Evolutionary conservation across 257 asterid species (phyloP), one percentile per base, ranked within the genome.

Genomic region (Solanum appendiculatum): DNA sequence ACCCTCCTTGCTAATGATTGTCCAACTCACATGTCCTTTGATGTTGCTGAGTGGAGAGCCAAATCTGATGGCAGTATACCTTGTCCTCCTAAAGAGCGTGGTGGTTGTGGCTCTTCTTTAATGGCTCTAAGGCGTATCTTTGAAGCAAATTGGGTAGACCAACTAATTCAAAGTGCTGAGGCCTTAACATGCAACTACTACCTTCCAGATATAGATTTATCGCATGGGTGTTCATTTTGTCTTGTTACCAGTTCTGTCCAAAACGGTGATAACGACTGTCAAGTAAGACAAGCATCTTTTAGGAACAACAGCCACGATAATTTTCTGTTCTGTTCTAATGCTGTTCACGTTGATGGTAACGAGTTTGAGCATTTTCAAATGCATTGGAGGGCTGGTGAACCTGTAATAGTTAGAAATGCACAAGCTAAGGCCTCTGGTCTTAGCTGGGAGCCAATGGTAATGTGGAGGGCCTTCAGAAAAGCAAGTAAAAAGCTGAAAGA

Each of bases 401-500:
- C 98, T n/a, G 94, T 95, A 58, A 86, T 95, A 86, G 96, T 95
- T 85, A 91, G 93, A 88, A 91, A 94, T 82, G 89, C 91, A 6
- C 87, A 91, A 73, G 90, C 88, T 34, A 87, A 48, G 90, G 93
- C 93, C 63, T 91, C 95, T 39, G 98, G 97, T 86, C 98, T 95
- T 88, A 95, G 98, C 89, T 95, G 98, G 98, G 98, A 94, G 90
- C 98, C 98, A 29, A 91, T 89, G 92, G 98, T 95, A 88, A 94
- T 95, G 98, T 89, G 95, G 92, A 92, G 97, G 90, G 98, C 98
- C 87, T 93, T 95, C 88, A 95, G 92, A 88, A 90, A 42, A 44
- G 98, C 95, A 16, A 93, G 92, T 83, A 92, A 86, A 89, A 93
- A 91, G 85, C 63, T 93, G 75, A 91, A 90, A 31, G 92, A 92